Base-by-base conservation (phyloP, 2,329 filamentous ascomycete genomes). In the Setomelanomma holmii region DNA sequence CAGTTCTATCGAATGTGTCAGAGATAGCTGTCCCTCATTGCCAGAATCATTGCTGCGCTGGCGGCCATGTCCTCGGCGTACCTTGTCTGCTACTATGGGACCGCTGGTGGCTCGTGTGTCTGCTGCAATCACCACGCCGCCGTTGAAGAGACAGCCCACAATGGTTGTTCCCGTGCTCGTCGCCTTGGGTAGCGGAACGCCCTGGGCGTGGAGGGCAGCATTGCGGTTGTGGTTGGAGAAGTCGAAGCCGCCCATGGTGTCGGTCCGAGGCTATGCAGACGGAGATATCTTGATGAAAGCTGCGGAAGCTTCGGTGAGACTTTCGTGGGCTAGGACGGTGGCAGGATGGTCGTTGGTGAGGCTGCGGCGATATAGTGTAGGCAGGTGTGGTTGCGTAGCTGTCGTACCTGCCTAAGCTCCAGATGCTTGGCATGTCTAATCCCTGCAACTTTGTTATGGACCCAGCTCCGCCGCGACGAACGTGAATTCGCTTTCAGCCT, bases 201-300 rank as follows among this genome's bases (percentile, higher is more conserved):
- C 96, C 78, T 89, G 87, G 69, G 93, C 91, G 77, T 98, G 93
- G 66, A 99, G 87, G 61, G 93, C 93, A 76, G 89, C 87, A 86
- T 99, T 99, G 83, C 95, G 91, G 86, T 96, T 96, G 86, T 98
- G 95, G 85, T 99, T 99, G 78, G 92, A 96, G 85, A 99, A 99
- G 82, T 98, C 70, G 68, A 73, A 73, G 66, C 70, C 70, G 70
- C 90, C 88, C 95, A 99, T 99, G 70, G 73, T 88, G 79, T 62
- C 35, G 49, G 41, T 33, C 38, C 33, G 40, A 19, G 19, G 40
- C 8, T 47, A 39, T 44, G 40, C 22, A 36, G 36, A 21, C 30
- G 46, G 19, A 14, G 12, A 33, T 36, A 42, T 40, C 19, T 4
- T 1, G 14, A 2, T 36, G 27, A 30, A 21, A 38, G 30, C 21